phyloP scores from a whole-genome alignment of 2,329 filamentous ascomycete genomes.

The Boeremia lycopersici region DNA sequence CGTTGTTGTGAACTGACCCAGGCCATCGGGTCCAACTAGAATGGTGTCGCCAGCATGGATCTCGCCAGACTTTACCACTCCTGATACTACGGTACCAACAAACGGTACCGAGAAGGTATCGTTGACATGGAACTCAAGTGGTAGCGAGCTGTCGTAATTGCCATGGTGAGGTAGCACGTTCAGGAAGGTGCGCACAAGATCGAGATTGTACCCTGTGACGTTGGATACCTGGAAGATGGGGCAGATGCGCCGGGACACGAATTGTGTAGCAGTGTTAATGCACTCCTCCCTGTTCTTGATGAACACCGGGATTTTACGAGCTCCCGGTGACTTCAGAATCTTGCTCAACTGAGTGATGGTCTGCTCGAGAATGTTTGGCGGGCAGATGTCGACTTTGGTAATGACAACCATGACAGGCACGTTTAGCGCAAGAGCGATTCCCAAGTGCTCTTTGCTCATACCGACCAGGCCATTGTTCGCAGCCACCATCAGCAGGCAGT shows the following conservation, averaged over 20 bases:
- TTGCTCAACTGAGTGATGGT: conserved; percentile 90
- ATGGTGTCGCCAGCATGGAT: conserved; percentile 90
- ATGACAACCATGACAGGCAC: conserved; percentile 98
- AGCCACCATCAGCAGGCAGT: conserved; percentile 97
- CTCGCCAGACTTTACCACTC: conserved; percentile 82
- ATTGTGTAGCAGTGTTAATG: conserved; percentile 93
- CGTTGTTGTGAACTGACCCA: conserved; percentile 88
- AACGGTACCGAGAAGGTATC: conserved; percentile 98
- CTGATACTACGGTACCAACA: conserved; percentile 93
- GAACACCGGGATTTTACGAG: conserved; percentile 93
- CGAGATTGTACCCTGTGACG: conserved; percentile 88
- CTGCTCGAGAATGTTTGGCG: conserved; percentile 91
- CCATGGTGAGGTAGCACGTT: conserved; percentile 96
- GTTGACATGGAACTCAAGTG: conserved; percentile 95
- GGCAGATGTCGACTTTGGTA: conserved; percentile 98
- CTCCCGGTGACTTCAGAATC: conserved; percentile 92
- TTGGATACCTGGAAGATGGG: conserved; percentile 98
- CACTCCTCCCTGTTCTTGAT: conserved; percentile 91
- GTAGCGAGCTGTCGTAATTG: conserved; percentile 81
- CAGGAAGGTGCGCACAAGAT: conserved; percentile 88
- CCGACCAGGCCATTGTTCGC: conserved; percentile 96
- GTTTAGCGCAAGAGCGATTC: conserved; percentile 91
- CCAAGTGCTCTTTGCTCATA: conserved; percentile 98
- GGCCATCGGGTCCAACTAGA: conserved; percentile 84
- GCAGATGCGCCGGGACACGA: conserved; percentile 93